Conservation (phyloP, 441 rosid species). For the Flueggea neowawraea region DNA sequence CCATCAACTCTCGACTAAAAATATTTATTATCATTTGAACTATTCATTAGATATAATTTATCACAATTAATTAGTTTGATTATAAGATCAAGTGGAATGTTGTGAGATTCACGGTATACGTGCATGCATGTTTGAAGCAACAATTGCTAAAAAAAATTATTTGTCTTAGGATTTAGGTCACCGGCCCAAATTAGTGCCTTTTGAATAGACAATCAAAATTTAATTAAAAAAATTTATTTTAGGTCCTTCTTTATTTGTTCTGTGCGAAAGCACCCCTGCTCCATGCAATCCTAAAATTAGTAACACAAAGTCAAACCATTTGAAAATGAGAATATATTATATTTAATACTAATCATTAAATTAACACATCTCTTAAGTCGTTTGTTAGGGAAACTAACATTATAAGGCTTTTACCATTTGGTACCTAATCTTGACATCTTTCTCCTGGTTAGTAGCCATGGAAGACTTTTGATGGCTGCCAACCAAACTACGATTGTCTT, state of each 20-base stretch:
- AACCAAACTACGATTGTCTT: slow-evolving; percentile 15
- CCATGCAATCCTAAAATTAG: too few relatives aligned
- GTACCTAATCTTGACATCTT: slow-evolving; percentile 42
- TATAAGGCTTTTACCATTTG: slow-evolving; percentile 14
- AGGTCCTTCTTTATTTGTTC: not conserved
- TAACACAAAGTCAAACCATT: not conserved
- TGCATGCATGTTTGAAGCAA: slow-evolving; percentile 4
- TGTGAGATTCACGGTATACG: slow-evolving; percentile 20
- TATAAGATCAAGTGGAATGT: slow-evolving; percentile 25
- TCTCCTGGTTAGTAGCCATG: slow-evolving; percentile 37
- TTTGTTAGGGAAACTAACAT: slow-evolving; percentile 56
- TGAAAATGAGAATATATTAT: not conserved
- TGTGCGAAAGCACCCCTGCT: too few relatives aligned
- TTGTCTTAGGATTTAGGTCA: slow-evolving; percentile 39
- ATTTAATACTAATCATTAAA: not conserved
- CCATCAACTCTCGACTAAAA: too few relatives aligned
- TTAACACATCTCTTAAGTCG: slow-evolving; percentile 13
- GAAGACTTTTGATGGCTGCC: slow-evolving; percentile 42
- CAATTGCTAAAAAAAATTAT: not conserved
- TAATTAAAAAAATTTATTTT: not conserved
- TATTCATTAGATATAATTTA: too few relatives aligned
- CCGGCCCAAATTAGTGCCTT: slow-evolving; percentile 24
- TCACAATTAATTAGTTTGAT: too few relatives aligned
- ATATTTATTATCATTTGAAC: too few relatives aligned
- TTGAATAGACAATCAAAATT: not conserved